Conservation (phyloP, 345 rosid species). For the Melaleuca alternifolia region DNA sequence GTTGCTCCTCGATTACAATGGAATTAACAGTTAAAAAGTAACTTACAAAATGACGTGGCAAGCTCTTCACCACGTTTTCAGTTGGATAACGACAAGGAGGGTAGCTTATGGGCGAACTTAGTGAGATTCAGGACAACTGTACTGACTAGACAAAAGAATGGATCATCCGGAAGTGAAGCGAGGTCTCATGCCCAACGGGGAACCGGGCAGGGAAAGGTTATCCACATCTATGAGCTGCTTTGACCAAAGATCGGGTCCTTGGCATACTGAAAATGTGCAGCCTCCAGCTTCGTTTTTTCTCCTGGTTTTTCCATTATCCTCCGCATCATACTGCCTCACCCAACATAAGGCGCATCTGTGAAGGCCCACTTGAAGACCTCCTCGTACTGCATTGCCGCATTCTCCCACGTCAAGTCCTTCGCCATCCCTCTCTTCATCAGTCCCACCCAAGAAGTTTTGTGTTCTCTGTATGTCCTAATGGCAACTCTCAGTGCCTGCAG, state of each 20-base stretch:
- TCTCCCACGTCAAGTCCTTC: conserved; percentile 70
- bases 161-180: not conserved
- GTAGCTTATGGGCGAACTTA: not conserved
- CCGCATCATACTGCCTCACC: conserved; percentile 2
- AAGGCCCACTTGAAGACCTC: conserved; percentile 79
- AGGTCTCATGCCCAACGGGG: not conserved
- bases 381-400: conserved; percentile 77
- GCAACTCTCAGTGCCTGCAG: conserved; percentile 60
- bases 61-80: not conserved
- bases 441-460: conserved; percentile 63
- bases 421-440: conserved; percentile 76
- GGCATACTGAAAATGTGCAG: not conserved
- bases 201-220: not conserved
- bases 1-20: not conserved
- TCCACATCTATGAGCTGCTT: not conserved
- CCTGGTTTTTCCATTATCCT: not conserved
- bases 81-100: not conserved
- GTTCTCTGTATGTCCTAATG: conserved; percentile 58
- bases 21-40: not conserved
- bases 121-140: not conserved
- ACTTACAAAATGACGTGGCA: not conserved
- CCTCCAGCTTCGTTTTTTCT: no score
- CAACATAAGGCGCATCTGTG: conserved; percentile 63
- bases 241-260: not conserved
- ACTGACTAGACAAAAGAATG: not conserved